Base-by-base conservation (phyloP, 768 basidiomycete genomes). In the Termitomyces sp. region DNA sequence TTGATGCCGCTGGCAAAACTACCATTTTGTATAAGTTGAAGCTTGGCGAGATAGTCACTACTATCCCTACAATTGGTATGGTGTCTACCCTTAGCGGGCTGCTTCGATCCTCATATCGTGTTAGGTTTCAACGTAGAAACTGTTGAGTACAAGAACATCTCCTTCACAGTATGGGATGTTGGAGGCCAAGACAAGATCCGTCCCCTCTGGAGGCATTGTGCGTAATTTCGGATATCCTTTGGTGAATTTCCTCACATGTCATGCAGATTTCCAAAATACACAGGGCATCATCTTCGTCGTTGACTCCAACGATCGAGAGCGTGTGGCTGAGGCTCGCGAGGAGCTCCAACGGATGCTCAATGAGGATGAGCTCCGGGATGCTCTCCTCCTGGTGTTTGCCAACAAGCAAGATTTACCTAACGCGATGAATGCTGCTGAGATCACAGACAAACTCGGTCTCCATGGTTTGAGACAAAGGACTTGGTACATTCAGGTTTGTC, bases 371-470 rank as follows among this genome's bases (percentile, higher is more conserved):
- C 89, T 99, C 64, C 92, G 95, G 61, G 94, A 98, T 73, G 96
- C 96, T 51, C 89, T 98, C 66, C 88, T 99, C 64, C 85, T 99
- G 62, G 97, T 99, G 68, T 98, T 98, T 66, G 96, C 97, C 72
- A 99, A 99, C 86, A 99, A 99, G 79, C 97, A 99, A 77, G 97
- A 99, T 85, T 77, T 99, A 68, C 97, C 97, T 62, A 98, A 99
- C 70, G 97, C 96, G 62, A 98, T 98, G 95, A 96, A 94, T 69
- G 96, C 96, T 41, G 90, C 95, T 60, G 97, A 99, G 75, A 97
- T 99, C 68, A 98, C 97, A 57, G 97, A 99, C 77, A 98, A 98
- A 74, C 93, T 99, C 65, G 96, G 97, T 59, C 89, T 99, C 51
- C 96, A 98, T 69, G 91, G 93, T 51, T 86, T 99, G 65, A 88